Conservation (phyloP, 768 basidiomycete genomes). For the Lentinus brumalis region DNA sequence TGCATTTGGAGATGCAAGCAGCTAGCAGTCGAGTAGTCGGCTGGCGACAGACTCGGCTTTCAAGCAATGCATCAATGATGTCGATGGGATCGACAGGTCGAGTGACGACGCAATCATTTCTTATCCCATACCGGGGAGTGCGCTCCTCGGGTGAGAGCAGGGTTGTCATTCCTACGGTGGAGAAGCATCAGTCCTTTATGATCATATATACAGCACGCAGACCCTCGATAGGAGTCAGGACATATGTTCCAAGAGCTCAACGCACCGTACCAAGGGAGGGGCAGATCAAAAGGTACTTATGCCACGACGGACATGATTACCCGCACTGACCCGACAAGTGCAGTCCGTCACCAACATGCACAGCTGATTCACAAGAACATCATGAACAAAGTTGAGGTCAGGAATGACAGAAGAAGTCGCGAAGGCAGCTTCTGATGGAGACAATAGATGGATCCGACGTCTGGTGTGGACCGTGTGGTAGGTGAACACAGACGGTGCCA, state of each 20-base stretch:
- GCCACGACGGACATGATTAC: neutral
- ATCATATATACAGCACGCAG: neutral
- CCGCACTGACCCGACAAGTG: neutral
- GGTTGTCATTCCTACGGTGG: conserved; percentile 1
- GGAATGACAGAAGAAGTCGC: neutral
- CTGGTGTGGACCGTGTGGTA: neutral
- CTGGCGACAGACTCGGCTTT: conserved; percentile 3
- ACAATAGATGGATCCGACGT: neutral
- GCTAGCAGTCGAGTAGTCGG: conserved; percentile 3
- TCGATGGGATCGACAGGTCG: neutral
- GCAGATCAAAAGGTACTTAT: neutral
- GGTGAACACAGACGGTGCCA: neutral
- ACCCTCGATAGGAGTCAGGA: neutral
- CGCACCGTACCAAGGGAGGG: neutral
- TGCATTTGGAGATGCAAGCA: neutral
- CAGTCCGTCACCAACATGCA: neutral
- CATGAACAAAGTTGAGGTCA: neutral
- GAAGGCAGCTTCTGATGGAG: conserved; percentile 1
- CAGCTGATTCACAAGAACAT: conserved; percentile 12
- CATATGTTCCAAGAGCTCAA: neutral
- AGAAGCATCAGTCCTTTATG: neutral
- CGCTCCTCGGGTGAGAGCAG: neutral
- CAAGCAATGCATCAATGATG: conserved; percentile 19
- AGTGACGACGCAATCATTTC: conserved; percentile 3
- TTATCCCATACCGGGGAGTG: neutral